These are phyloP conservation scores for Melampsora americana DNA, from an alignment of 1,284 basidiomycete species.

Conservation along the genomic window DNA sequence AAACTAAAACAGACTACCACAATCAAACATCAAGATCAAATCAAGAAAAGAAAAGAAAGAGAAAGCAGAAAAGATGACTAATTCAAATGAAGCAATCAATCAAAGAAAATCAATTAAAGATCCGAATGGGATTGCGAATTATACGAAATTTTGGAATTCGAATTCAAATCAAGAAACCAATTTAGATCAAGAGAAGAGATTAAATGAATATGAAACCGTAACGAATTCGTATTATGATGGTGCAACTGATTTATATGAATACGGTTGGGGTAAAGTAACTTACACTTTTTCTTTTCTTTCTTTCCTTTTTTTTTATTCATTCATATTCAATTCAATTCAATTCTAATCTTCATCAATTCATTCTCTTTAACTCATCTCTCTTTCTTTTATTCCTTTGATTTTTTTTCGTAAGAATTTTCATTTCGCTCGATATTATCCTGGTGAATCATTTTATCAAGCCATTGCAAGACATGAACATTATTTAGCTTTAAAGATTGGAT, in stretches of 20 bases:
- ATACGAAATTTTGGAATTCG: slow-evolving; percentile 90
- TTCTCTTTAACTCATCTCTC: too few species aligned
- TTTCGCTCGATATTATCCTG: slow-evolving; percentile 55
- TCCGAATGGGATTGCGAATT: slow-evolving; percentile 77
- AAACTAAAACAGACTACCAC: too few species aligned
- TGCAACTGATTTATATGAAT: slow-evolving; percentile 88
- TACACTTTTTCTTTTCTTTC: too few species aligned
- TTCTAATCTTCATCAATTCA: too few species aligned
- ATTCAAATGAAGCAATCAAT: neutral
- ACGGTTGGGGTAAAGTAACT: slow-evolving; percentile 59
- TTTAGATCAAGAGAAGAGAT: slow-evolving; percentile 69
- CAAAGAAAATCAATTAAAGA: slow-evolving; percentile 62
- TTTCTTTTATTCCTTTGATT: too few species aligned
- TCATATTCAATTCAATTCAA: too few species aligned
- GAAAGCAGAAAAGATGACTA: too few species aligned
- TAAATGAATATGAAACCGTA: slow-evolving; percentile 84
- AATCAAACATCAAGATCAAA: too few species aligned
- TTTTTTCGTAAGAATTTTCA: slow-evolving; percentile 55
- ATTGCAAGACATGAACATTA: slow-evolving; percentile 97
- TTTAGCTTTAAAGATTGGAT: slow-evolving; percentile 76
- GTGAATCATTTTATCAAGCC: slow-evolving; percentile 55
- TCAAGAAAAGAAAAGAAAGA: too few species aligned
- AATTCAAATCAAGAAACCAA: slow-evolving; percentile 71
- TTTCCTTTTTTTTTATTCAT: too few species aligned
- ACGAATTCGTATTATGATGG: slow-evolving; percentile 69